phyloP scores from a whole-genome alignment of 1,284 basidiomycete species.

The Puccinia triticina region DNA sequence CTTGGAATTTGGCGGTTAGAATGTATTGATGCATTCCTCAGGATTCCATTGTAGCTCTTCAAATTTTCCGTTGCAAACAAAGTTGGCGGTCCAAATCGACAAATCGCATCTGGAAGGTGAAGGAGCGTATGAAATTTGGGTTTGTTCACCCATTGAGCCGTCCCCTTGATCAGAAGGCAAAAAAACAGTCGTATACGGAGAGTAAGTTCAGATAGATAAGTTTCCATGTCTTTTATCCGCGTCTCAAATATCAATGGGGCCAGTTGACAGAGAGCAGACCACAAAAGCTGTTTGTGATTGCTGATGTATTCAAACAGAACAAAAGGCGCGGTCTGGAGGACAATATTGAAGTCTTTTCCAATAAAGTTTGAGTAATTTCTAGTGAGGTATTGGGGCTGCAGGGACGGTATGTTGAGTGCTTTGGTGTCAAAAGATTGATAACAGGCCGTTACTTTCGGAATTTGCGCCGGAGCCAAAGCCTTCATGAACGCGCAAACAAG shows the following conservation, averaged over 20 bases:
- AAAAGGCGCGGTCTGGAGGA: constrained; percentile 61
- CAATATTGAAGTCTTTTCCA: constrained; percentile 61
- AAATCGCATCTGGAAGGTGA: constrained; percentile 60
- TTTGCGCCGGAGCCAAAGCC: not conserved
- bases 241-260: constrained; percentile 61
- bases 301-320: constrained; percentile 58
- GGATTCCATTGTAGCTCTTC: constrained; percentile 8
- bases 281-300: constrained; percentile 55
- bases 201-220: no score
- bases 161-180: no score
- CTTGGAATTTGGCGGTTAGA: no score
- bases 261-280: constrained; percentile 59
- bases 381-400: constrained; percentile 55
- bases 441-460: not conserved
- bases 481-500: constrained; percentile 56
- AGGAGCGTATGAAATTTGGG: constrained; percentile 63
- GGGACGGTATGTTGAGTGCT: not conserved
- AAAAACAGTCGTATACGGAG: no score
- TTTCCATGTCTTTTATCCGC: no score
- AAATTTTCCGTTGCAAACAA: constrained; percentile 23
- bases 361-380: constrained; percentile 59
- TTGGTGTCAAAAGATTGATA: not conserved
- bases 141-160: constrained; percentile 60
- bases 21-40: constrained; percentile 8
- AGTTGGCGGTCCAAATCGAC: constrained; percentile 52